A percentile compares a stretch with the other conserved stretches of the same genome.
Evolutionary conservation across 2,329 filamentous ascomycete species (phyloP).

Genomic region (Fonsecaea monophora): DNA sequence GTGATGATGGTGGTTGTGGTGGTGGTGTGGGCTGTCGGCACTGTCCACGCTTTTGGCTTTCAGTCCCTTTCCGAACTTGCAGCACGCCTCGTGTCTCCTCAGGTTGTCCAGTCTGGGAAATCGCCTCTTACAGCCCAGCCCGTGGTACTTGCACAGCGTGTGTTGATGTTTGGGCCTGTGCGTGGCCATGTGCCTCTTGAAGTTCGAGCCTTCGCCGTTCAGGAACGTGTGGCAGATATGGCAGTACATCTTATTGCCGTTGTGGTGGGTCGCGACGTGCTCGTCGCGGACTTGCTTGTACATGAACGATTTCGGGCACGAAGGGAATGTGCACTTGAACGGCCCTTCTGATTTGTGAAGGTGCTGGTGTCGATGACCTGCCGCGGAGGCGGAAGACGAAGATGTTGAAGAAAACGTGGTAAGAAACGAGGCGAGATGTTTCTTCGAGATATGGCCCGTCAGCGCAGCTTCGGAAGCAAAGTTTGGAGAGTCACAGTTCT

Average conservation of each 20-base stretch:
- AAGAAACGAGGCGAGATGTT: slow-evolving; percentile 38
- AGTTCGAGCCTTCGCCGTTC: slow-evolving; percentile 40
- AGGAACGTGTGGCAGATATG: slow-evolving; percentile 39
- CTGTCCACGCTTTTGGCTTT: slow-evolving; percentile 10
- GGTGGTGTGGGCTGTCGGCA: slow-evolving; percentile 23
- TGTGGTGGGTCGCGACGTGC: slow-evolving; percentile 37
- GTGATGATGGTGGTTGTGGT: slow-evolving; percentile 30
- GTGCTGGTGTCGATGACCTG: slow-evolving; percentile 16
- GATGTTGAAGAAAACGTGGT: slow-evolving; percentile 15
- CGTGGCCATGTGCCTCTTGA: slow-evolving; percentile 40
- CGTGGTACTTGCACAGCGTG: slow-evolving; percentile 39
- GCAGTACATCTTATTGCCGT: slow-evolving; percentile 40
- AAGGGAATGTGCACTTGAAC: slow-evolving; percentile 41
- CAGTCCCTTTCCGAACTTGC: slow-evolving; percentile 41
- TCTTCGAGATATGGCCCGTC: slow-evolving; percentile 41
- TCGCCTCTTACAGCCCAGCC: slow-evolving; percentile 38
- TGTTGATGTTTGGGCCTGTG: slow-evolving; percentile 40
- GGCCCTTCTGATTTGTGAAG: slow-evolving; percentile 26
- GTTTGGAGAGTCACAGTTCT: slow-evolving; percentile 34
- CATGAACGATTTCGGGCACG: slow-evolving; percentile 40
- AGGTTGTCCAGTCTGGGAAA: slow-evolving; percentile 41
- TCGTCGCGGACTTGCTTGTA: slow-evolving; percentile 41
- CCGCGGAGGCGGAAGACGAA: slow-evolving; percentile 10
- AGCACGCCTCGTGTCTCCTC: slow-evolving; percentile 38
- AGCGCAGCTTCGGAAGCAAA: slow-evolving; percentile 40